Evolutionary conservation across 2,329 filamentous ascomycete genomes (phyloP), one percentile per base, ranked within the genome.

Genomic region (Fusarium sp.): DNA sequence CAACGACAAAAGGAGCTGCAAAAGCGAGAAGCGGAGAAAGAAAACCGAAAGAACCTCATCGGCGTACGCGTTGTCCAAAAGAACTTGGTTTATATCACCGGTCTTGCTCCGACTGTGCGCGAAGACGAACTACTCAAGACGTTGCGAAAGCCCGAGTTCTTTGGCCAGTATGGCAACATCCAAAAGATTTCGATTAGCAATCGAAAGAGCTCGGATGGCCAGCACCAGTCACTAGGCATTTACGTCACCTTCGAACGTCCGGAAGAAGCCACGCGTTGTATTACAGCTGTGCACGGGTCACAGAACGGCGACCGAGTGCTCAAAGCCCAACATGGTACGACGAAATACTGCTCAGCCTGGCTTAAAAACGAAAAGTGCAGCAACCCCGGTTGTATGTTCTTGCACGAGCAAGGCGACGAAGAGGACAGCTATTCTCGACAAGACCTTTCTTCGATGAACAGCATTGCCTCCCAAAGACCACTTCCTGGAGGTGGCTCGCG

Each of bases 101-200:
- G 96, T 53, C 86, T 99, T 27, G 97, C 93, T 68, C 96, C 96
- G 15, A 94, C 92, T 34, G 93, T 97, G 67, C 91, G 93, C 69
- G 96, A 99, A 81, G 94, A 98, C 78, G 93, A 95, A 74, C 85
- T 99, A 5, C 87, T 98, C 48, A 93, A 95, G 80, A 98, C 94
- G 0, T 84, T 99, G 48, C 91, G 97, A 60, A 94, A 94, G 67
- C 90, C 90, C 51, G 92, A 98, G 76, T 99, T 98, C 79, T 99
- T 99, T 76, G 96, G 96, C 8, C 96, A 99, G 80, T 99, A 99
- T 78, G 96, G 96, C 74, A 96, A 95, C 78, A 99, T 99, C 74
- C 92, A 97, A 78, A 99, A 99, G 81, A 98, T 99, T 60, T 97
- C 97, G 58, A 97, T 99, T 72, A 98, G 94, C 85, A 98, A 97